phyloP scores from a whole-genome alignment of 495 filamentous ascomycete genomes.

The Penicillium arizonense region DNA sequence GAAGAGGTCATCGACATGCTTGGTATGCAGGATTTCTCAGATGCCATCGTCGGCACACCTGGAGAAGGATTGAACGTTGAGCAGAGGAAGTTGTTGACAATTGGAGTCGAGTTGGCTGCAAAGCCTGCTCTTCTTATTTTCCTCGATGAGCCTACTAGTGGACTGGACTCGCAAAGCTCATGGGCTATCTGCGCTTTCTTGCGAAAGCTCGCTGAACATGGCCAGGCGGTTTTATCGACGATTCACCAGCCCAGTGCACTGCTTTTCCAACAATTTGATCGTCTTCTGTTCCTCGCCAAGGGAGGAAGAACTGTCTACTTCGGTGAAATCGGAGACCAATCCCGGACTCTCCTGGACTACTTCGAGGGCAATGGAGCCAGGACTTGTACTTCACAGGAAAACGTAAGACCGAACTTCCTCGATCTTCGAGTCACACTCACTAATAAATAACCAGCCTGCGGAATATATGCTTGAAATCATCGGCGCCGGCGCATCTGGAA shows the following conservation, averaged over 20 bases:
- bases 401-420: conserved; percentile 53
- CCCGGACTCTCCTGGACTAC: conserved; percentile 65
- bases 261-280: conserved; percentile 91
- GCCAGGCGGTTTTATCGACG: conserved; percentile 87
- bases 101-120: conserved; percentile 88
- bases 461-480: conserved; percentile 94
- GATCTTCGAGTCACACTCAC: not conserved
- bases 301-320: conserved; percentile 90
- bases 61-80: conserved; percentile 80
- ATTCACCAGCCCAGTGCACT: conserved; percentile 94
- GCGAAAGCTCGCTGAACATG: conserved; percentile 82
- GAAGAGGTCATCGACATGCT: conserved; percentile 54
- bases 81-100: conserved; percentile 84
- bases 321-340: conserved; percentile 79
- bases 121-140: conserved; percentile 89
- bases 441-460: conserved; percentile 53
- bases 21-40: conserved; percentile 46
- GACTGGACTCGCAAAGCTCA: conserved; percentile 80
- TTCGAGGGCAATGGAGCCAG: conserved; percentile 74
- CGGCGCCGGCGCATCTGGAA: conserved; percentile 52
- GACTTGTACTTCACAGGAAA: conserved; percentile 69
- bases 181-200: conserved; percentile 81
- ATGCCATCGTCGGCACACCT: conserved; percentile 44
- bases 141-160: conserved; percentile 91
- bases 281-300: conserved; percentile 76